Conservation (phyloP, 768 basidiomycete genomes). For the Leccinum subgranulosum region DNA sequence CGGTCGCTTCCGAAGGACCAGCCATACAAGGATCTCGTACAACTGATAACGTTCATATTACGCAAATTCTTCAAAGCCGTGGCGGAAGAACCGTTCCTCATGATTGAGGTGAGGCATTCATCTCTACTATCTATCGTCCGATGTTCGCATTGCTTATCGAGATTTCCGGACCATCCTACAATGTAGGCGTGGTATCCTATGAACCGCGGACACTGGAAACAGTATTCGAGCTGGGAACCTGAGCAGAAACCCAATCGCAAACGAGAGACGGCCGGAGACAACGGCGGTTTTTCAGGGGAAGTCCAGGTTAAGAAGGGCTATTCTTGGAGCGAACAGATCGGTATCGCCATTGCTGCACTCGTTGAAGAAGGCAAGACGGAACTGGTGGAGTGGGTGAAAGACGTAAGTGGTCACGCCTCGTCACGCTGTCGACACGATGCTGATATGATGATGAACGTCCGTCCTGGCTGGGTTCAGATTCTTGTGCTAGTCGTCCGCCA, state of each 20-base stretch:
- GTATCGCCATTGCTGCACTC: slow-evolving; percentile 75
- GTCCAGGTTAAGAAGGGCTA: slow-evolving; percentile 84
- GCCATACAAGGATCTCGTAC: slow-evolving; percentile 77
- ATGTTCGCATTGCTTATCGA: slow-evolving; percentile 20
- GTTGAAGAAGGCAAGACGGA: slow-evolving; percentile 60
- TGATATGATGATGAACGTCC: slow-evolving; percentile 5
- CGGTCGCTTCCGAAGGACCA: slow-evolving; percentile 74
- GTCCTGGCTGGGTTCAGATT: slow-evolving; percentile 42
- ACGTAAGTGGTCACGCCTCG: slow-evolving; percentile 50
- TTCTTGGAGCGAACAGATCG: slow-evolving; percentile 86
- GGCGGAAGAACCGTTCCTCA: slow-evolving; percentile 78
- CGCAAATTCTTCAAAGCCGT: slow-evolving; percentile 94
- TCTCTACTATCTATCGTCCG: slow-evolving; percentile 20
- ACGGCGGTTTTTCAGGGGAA: slow-evolving; percentile 53
- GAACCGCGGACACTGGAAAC: slow-evolving; percentile 84
- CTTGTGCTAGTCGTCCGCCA: slow-evolving; percentile 56
- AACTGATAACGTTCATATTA: slow-evolving; percentile 81
- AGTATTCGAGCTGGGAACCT: slow-evolving; percentile 75
- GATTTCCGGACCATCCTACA: not conserved
- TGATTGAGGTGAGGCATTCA: slow-evolving; percentile 70
- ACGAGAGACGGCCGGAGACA: slow-evolving; percentile 32
- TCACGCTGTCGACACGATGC: slow-evolving; percentile 21
- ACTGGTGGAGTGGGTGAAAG: slow-evolving; percentile 76
- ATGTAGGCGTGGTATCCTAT: slow-evolving; percentile 84
- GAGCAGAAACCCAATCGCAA: slow-evolving; percentile 39